phyloP scores from a whole-genome alignment of 2,329 filamentous ascomycete genomes.

The Penicillium aurantiogriseum region DNA sequence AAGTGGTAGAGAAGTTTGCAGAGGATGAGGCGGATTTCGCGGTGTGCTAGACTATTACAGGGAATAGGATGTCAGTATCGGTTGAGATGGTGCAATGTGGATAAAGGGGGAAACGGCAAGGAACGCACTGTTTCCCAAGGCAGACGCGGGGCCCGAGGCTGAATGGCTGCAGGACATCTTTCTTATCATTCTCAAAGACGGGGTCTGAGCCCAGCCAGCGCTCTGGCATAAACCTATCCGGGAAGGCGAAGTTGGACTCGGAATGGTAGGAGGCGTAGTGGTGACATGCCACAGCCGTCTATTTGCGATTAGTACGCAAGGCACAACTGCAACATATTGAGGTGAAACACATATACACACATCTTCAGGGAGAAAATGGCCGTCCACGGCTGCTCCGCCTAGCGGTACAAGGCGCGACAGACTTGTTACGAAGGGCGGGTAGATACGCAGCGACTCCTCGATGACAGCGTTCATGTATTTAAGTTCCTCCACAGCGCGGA shows the following conservation, averaged over 20 bases:
- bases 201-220: constrained; percentile 31
- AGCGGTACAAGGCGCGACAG: constrained; percentile 28
- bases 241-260: constrained; percentile 24
- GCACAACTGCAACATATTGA: accelerated
- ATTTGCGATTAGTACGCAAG: not conserved
- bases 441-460: constrained; percentile 49
- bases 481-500: constrained; percentile 28
- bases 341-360: constrained; percentile 8
- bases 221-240: constrained; percentile 32
- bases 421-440: constrained; percentile 41
- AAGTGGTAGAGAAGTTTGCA: constrained; percentile 29
- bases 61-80: not conserved
- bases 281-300: constrained; percentile 22
- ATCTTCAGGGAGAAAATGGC: constrained; percentile 33
- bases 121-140: constrained; percentile 32
- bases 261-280: constrained; percentile 29
- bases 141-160: constrained; percentile 38
- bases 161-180: constrained; percentile 34
- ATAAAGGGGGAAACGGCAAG: not conserved
- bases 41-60: constrained; percentile 23
- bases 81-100: too few relatives aligned
- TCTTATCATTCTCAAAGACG: constrained; percentile 22
- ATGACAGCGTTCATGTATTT: constrained; percentile 49
- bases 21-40: constrained; percentile 28
- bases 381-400: constrained; percentile 34